Conservation (phyloP, 345 rosid species). For the Anastatica hierochuntica region DNA sequence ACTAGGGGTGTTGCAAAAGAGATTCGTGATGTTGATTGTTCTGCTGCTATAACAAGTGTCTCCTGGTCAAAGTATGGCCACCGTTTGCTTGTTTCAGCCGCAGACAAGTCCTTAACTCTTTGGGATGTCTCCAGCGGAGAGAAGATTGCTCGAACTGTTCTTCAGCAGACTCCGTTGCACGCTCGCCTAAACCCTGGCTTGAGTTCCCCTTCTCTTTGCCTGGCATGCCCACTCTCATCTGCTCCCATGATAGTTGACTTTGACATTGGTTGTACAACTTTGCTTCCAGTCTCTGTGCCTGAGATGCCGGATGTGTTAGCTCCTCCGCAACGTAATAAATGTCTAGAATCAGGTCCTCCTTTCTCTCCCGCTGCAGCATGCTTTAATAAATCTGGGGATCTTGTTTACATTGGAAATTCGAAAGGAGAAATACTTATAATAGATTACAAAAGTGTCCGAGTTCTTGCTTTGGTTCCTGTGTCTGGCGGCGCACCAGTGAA, state of each 20-base stretch:
- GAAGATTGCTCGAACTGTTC: slow-evolving; percentile 50
- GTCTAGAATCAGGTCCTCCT: slow-evolving; percentile 49
- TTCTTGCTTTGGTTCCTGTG: slow-evolving; percentile 60
- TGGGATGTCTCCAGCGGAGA: slow-evolving; percentile 80
- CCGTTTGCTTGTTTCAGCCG: slow-evolving; percentile 84
- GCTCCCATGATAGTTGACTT: slow-evolving; percentile 90
- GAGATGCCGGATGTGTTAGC: slow-evolving; percentile 48
- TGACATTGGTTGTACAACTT: slow-evolving; percentile 45
- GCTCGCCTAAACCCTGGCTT: slow-evolving; percentile 89
- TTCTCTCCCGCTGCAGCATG: slow-evolving; percentile 89
- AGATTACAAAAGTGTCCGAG: slow-evolving; percentile 54
- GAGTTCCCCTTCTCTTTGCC: slow-evolving; percentile 63
- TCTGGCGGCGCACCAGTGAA: slow-evolving; percentile 67
- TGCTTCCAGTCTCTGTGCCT: slow-evolving; percentile 58
- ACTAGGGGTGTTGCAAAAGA: slow-evolving; percentile 90
- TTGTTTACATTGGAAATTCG: slow-evolving; percentile 87
- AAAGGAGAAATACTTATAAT: slow-evolving; percentile 90
- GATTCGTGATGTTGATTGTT: slow-evolving; percentile 66
- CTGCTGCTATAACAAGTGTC: slow-evolving; percentile 81
- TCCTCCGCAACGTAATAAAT: slow-evolving; percentile 58
- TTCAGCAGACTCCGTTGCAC: slow-evolving; percentile 71
- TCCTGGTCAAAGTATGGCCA: slow-evolving; percentile 96
- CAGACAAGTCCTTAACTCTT: slow-evolving; percentile 85
- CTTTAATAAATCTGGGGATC: slow-evolving; percentile 88
- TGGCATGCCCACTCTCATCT: slow-evolving; percentile 90